These are phyloP conservation scores for Trichoderma breve DNA, from an alignment of 2,329 filamentous ascomycete species.

Conservation along the genomic window DNA sequence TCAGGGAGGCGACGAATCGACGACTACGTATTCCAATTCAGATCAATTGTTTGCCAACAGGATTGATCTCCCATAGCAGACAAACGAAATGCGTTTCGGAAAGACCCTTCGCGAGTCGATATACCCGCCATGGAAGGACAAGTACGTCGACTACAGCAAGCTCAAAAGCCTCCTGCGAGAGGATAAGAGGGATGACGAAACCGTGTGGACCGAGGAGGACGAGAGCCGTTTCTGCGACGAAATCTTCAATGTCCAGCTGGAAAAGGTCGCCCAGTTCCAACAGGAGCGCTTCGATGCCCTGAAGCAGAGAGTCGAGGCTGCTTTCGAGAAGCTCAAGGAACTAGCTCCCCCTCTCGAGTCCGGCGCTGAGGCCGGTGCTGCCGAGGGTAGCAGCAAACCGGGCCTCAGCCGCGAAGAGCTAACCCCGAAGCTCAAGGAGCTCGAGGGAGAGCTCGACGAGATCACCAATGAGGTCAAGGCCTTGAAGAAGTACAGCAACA, in stretches of 20 bases:
- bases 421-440: slow-evolving; percentile 60
- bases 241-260: slow-evolving; percentile 88
- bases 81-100: slow-evolving; percentile 79
- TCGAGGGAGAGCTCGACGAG: slow-evolving; percentile 75
- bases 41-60: not conserved
- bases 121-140: slow-evolving; percentile 84
- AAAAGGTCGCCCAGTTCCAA: slow-evolving; percentile 92
- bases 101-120: slow-evolving; percentile 77
- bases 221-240: slow-evolving; percentile 94
- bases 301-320: slow-evolving; percentile 52
- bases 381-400: slow-evolving; percentile 25
- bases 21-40: not conserved
- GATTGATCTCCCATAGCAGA: not conserved
- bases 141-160: slow-evolving; percentile 95
- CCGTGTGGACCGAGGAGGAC: slow-evolving; percentile 87
- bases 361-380: slow-evolving; percentile 37
- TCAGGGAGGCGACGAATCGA: not conserved
- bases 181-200: slow-evolving; percentile 59
- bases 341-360: slow-evolving; percentile 54
- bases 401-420: slow-evolving; percentile 49
- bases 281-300: slow-evolving; percentile 65
- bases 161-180: slow-evolving; percentile 88
- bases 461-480: slow-evolving; percentile 91
- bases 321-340: slow-evolving; percentile 72
- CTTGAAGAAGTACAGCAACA: slow-evolving; percentile 89